Conservation (phyloP, 2,329 filamentous ascomycete species). For the Fusarium brachygibbosum region DNA sequence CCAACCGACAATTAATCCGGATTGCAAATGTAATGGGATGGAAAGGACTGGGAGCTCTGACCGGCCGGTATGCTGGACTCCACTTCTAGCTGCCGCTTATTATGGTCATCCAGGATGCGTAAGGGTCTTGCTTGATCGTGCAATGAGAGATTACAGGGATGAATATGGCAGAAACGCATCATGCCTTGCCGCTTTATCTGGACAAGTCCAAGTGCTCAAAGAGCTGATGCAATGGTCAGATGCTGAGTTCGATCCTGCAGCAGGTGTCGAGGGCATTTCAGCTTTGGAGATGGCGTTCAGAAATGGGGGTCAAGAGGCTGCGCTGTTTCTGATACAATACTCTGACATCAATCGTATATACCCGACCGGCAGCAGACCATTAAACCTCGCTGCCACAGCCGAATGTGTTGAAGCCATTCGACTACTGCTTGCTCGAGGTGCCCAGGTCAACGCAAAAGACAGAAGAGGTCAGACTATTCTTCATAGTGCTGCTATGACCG, state of each 20-base stretch:
- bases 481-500: background rate
- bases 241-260: background rate
- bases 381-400: background rate
- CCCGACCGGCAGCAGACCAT: rapidly evolving
- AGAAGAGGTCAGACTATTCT: background rate
- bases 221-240: background rate
- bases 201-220: background rate
- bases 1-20: rapidly evolving
- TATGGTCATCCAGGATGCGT: rapidly evolving
- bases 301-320: rapidly evolving
- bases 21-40: background rate
- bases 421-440: rapidly evolving
- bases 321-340: background rate
- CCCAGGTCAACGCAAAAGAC: background rate
- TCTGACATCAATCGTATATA: rapidly evolving
- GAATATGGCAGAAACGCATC: rapidly evolving
- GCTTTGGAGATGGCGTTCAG: background rate
- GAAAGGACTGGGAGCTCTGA: too few species aligned
- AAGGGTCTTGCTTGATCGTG: background rate
- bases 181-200: background rate
- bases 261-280: rapidly evolving
- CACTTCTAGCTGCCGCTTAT: background rate
- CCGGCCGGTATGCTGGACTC: background rate
- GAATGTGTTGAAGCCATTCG: rapidly evolving
- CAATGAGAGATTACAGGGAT: background rate